Evolutionary conservation across 495 filamentous ascomycete species (phyloP), one percentile per base, ranked within the genome.

Genomic region (Pseudoneurospora amorphoporcata): DNA sequence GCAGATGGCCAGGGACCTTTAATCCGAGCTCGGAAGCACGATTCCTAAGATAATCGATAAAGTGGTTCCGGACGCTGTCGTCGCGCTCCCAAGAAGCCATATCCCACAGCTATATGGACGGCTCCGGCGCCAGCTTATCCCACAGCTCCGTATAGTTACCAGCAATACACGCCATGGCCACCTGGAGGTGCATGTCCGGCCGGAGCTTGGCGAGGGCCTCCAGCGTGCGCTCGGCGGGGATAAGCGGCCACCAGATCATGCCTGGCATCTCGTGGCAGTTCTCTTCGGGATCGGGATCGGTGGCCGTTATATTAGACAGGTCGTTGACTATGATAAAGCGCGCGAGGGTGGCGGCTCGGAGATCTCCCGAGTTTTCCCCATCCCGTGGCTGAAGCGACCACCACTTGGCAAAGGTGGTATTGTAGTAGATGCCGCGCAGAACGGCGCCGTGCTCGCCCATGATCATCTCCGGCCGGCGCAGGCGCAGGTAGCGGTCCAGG

Each of bases 391-490:
- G 53, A 32, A 61, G 53, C 6, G 53, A 61, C 53, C 53, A 61
- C 53, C 47, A 43, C 45, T 61, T 69, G 29, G 75, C 73, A 39
- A 73, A 75, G 12, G 73, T 69, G 16, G 71, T 75, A 41, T 70
- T 72, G 39, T 73, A 68, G 43, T 73, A 75, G 35, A 73, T 73
- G 41, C 75, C 75, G 7, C 70, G 69, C 5, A 75, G 38, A 19
- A 75, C 14, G 1, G 53, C 53, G 12, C 74, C 73, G 6, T 68
- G 3, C 3, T 41, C n/a, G 42, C 71, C 68, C 9, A 0, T 0
- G 38, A 17, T 9, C 32, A 58, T 19, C 3, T 10, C 0, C 9
- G 73, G 73, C 8, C 75, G 72, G 2, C 76, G 73, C 35, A 77
- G 16, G 19, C 73, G 75, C 19, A 68, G 16, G 29, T 75, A 75